Conservation (phyloP, 768 basidiomycete species). For the Lactarius deliciosus region DNA sequence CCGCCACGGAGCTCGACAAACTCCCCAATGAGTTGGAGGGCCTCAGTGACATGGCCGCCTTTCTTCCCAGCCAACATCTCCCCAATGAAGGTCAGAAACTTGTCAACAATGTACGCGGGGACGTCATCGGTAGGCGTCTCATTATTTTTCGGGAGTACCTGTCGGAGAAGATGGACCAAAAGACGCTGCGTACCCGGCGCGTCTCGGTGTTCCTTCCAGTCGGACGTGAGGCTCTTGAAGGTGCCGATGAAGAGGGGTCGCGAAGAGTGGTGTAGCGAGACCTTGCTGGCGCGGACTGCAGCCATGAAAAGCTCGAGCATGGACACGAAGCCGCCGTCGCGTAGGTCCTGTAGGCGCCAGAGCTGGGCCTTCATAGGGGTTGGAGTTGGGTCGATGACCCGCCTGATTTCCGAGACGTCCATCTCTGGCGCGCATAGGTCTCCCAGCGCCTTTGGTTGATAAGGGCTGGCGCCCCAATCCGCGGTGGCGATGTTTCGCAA, state of each 20-base stretch:
- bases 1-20: constrained; percentile 5
- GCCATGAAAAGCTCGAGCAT: constrained; percentile 21
- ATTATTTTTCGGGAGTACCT: constrained; percentile 30
- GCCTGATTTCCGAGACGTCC: constrained; percentile 6
- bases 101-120: constrained; percentile 7
- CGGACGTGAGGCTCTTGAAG: constrained; percentile 9
- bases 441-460: constrained; percentile 10
- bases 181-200: constrained; percentile 17
- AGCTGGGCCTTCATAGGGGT: constrained; percentile 14
- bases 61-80: constrained; percentile 5
- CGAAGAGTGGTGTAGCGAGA: constrained; percentile 1
- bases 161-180: constrained; percentile 34
- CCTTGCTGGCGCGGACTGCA: constrained; percentile 8
- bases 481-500: constrained; percentile 4
- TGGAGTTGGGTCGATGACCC: constrained; percentile 5
- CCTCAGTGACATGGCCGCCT: not conserved
- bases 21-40: not conserved
- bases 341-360: constrained; percentile 20
- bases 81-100: constrained; percentile 9
- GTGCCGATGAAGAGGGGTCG: constrained; percentile 15
- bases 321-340: constrained; percentile 20
- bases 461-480: not conserved
- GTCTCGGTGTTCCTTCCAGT: constrained; percentile 9
- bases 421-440: constrained; percentile 16
- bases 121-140: not conserved